Percentiles rank a stretch among this genome's conserved stretches.
Conservation (phyloP, 1,284 basidiomycete genomes). For the Kalmanozyma brasiliensis region DNA sequence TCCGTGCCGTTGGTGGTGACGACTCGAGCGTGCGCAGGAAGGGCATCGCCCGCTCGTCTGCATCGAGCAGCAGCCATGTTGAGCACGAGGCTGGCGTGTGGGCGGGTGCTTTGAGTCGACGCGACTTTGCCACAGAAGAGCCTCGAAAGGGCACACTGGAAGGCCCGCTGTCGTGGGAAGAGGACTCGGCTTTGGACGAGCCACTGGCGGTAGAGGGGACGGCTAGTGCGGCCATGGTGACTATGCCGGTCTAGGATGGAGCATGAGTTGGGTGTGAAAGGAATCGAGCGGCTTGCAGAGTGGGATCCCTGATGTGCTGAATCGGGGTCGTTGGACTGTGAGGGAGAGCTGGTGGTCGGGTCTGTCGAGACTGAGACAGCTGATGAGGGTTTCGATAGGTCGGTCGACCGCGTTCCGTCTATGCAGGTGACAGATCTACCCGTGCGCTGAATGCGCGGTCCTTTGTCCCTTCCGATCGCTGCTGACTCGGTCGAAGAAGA, state of each 20-base stretch:
- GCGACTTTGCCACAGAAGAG: slow-evolving; percentile 24
- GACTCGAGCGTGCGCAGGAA: slow-evolving; percentile 28
- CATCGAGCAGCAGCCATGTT: slow-evolving; percentile 41
- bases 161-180: slow-evolving; percentile 21
- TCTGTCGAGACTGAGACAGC: too few species aligned
- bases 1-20: slow-evolving; percentile 16
- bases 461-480: too few species aligned
- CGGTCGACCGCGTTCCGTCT: too few species aligned
- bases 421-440: too few species aligned
- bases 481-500: too few species aligned
- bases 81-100: slow-evolving; percentile 7
- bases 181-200: slow-evolving; percentile 4
- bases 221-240: slow-evolving; percentile 15
- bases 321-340: not conserved
- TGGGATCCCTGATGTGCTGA: not conserved
- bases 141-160: slow-evolving; percentile 33
- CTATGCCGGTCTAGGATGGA: not conserved
- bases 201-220: not conserved
- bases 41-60: slow-evolving; percentile 19
- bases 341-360: too few species aligned
- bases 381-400: too few species aligned
- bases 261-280: slow-evolving; percentile 1
- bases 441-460: too few species aligned
- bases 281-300: not conserved
- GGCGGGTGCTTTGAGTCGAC: slow-evolving; percentile 1